Percentiles rank a stretch among this genome's conserved stretches.
phyloP scores from a whole-genome alignment of 2,329 filamentous ascomycete species.

The Nemania serpens region DNA sequence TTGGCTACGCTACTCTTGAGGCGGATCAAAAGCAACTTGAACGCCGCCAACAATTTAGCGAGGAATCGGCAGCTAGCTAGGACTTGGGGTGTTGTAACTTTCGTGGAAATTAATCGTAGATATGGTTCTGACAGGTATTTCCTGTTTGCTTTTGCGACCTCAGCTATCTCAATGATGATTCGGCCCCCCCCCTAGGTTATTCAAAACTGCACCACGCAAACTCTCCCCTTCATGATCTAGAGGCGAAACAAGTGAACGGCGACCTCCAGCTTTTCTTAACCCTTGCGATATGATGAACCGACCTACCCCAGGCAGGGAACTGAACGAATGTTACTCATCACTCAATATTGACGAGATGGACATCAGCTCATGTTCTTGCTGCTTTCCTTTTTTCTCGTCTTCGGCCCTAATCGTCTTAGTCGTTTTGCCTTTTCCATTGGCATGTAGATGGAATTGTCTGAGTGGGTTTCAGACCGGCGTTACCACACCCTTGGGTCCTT shows the following conservation, averaged over 20 bases:
- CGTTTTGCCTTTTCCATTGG: neutral
- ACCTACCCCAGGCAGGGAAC: too few relatives aligned
- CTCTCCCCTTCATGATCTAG: neutral
- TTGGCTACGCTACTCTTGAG: too few relatives aligned
- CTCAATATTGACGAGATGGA: too few relatives aligned
- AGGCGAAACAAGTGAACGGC: neutral
- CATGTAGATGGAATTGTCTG: neutral
- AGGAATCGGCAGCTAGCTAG: neutral
- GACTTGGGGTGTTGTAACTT: neutral
- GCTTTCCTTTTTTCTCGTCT: too few relatives aligned
- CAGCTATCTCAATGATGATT: neutral
- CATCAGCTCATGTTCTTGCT: too few relatives aligned
- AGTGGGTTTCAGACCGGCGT: neutral
- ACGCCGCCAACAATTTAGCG: neutral
- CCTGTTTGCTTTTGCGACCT: constrained; percentile 13
- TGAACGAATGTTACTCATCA: too few relatives aligned
- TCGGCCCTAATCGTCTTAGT: neutral
- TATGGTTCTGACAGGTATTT: constrained; percentile 21
- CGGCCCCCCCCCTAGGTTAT: too few relatives aligned
- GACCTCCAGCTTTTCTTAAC: neutral
- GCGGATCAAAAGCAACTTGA: too few relatives aligned
- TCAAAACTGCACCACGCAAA: neutral
- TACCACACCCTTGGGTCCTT: too few relatives aligned
- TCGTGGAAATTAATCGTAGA: neutral
- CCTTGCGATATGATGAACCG: neutral